Base-by-base conservation (phyloP, 1,284 basidiomycete species). In the Cryptococcus sp. region DNA sequence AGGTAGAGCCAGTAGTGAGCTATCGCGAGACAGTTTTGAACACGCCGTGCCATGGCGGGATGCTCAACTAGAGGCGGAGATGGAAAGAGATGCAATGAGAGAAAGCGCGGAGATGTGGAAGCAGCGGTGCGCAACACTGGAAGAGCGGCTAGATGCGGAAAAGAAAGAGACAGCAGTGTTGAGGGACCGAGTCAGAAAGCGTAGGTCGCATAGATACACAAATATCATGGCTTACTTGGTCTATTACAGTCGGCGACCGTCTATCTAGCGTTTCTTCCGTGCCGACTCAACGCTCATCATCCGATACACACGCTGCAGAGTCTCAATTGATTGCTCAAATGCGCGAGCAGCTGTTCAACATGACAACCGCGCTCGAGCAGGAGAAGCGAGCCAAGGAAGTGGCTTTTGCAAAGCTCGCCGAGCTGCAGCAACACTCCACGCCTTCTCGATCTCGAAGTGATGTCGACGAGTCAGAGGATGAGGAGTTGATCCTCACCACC, bases 91-190 rank as follows among this genome's bases (percentile, higher is more conserved):
- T 45, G 69, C 69, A 2, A 52, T 77, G 16, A 62, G 67, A 23
- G 75, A 76, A 40, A 73, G 76, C 48, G 69, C 75, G 7, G 72
- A 72, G 17, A 46, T 70, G n/a, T 76, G 74, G 74, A 68, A 66
- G 48, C 55, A 57, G 25, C 62, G 73, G 25, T 76, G 70, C 58
- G 54, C 58, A 23, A 63, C 54, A 4, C 47, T 74, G 38, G 73
- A 76, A 46, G 73, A 75, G 47, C 58, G 58, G 52, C 57, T 73
- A 19, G 72, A 73, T 26, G 53, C 58, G 5, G 75, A 77, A 61
- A 63, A 66, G 43, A 65, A 66, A 38, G 73, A 76, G 43, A 54
- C 59, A 1, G 58, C 46, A 1, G 50, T 71, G 0, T 54, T 75
- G 26, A 62, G 70, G 16, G 74, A 76, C 11, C 62, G 75, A 6